These are phyloP conservation scores for Amanita phalloides DNA, from an alignment of 768 basidiomycete species.

Conservation along the genomic window DNA sequence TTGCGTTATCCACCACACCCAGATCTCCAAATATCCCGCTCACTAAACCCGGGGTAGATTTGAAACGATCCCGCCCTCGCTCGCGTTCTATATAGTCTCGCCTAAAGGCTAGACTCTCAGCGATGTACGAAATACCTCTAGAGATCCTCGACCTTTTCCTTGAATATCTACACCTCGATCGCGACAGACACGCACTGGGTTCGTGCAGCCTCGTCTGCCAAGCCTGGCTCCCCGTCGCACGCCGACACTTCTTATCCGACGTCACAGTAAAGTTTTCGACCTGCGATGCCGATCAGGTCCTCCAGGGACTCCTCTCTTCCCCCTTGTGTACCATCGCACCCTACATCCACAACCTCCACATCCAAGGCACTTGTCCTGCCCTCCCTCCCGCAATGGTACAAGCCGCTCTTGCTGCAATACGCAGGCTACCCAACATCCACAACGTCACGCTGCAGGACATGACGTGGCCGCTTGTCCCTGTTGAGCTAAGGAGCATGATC, in stretches of 20 bases:
- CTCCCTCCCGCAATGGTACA: not conserved
- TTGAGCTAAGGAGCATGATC: not conserved
- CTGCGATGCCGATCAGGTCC: not conserved
- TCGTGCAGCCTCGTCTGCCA: constrained; percentile 1
- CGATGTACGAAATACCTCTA: not conserved
- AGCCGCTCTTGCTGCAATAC: not conserved
- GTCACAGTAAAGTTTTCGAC: not conserved
- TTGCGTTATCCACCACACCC: not conserved
- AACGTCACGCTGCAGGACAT: not conserved
- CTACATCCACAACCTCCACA: not conserved
- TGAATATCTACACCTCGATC: not conserved
- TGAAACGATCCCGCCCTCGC: not conserved
- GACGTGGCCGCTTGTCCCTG: not conserved
- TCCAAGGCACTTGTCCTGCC: constrained; percentile 2
- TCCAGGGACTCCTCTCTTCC: not conserved
- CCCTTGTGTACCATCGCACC: not conserved
- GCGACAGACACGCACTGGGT: not conserved
- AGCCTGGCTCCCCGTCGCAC: constrained; percentile 4
- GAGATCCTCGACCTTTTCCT: constrained; percentile 5
- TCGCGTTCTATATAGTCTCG: not conserved
- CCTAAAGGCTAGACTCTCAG: not conserved
- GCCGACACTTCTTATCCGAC: not conserved
- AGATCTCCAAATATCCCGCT: not conserved
- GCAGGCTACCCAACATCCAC: not conserved
- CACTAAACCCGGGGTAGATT: not conserved